Percentiles rank a stretch among this genome's conserved stretches.
Evolutionary conservation across 768 basidiomycete species (phyloP).

Genomic region (Rhodotorula graminis): DNA sequence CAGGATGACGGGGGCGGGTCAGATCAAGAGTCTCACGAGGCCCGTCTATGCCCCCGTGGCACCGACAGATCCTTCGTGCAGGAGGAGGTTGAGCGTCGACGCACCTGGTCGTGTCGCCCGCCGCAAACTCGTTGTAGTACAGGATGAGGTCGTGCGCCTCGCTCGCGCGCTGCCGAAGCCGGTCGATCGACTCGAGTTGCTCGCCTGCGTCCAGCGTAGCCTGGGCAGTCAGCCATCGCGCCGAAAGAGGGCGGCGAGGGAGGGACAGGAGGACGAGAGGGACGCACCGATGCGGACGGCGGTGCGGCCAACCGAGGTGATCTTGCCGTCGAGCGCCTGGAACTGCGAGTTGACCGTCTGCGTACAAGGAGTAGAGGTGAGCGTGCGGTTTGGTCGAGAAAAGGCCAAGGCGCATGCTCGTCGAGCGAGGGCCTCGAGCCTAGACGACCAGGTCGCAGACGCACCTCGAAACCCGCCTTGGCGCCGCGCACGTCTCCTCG

Average conservation of each 20-base stretch:
- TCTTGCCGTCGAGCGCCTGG: slow-evolving; percentile 65
- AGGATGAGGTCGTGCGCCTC: slow-evolving; percentile 90
- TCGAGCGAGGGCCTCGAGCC: not conserved
- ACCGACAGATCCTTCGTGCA: too few relatives aligned
- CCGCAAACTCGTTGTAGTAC: slow-evolving; percentile 86
- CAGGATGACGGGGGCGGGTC: too few relatives aligned
- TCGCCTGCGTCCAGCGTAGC: slow-evolving; percentile 59
- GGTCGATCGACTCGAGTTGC: slow-evolving; percentile 88
- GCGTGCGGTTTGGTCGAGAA: too few relatives aligned
- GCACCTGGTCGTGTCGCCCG: slow-evolving; percentile 61
- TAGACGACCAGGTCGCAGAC: slow-evolving; percentile 30
- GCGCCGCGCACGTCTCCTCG: slow-evolving; percentile 89
- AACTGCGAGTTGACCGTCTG: slow-evolving; percentile 65
- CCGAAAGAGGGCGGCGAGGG: not conserved
- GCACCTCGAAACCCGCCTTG: slow-evolving; percentile 86
- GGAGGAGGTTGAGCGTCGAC: slow-evolving; percentile 27
- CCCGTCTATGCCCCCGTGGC: too few relatives aligned
- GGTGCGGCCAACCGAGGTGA: slow-evolving; percentile 88
- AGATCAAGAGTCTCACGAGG: too few relatives aligned
- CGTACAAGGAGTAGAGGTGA: too few relatives aligned
- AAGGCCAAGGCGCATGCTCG: too few relatives aligned
- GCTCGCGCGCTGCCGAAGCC: slow-evolving; percentile 84
- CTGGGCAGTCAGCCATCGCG: not conserved
- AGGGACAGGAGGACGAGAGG: not conserved
- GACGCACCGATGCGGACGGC: slow-evolving; percentile 82